Conservation (phyloP, 2,329 filamentous ascomycete species). For the Monosporascus cannonballus region DNA sequence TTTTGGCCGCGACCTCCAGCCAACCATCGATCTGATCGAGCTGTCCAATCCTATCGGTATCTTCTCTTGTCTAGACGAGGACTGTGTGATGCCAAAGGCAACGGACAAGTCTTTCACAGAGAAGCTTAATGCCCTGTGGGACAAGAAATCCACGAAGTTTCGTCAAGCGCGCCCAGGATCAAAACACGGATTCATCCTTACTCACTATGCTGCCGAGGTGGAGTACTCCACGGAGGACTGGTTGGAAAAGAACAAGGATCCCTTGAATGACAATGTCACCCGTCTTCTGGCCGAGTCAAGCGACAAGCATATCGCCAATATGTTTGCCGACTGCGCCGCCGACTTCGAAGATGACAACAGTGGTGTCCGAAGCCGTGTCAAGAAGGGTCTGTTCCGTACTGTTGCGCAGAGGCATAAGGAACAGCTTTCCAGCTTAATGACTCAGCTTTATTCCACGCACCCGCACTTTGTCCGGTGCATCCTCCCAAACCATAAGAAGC, state of each 20-base stretch:
- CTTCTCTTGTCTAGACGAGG: conserved; percentile 96
- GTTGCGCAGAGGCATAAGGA: conserved; percentile 97
- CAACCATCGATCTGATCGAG: conserved; percentile 96
- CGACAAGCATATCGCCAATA: conserved; percentile 73
- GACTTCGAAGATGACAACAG: conserved; percentile 70
- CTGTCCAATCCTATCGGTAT: conserved; percentile 95
- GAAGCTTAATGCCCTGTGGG: conserved; percentile 94
- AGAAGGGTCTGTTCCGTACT: conserved; percentile 94
- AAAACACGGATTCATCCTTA: conserved; percentile 83
- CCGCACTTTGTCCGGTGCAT: conserved; percentile 98
- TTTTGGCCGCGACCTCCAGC: conserved; percentile 93
- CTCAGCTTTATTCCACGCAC: conserved; percentile 88
- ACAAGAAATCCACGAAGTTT: conserved; percentile 93
- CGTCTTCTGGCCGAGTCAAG: conserved; percentile 76
- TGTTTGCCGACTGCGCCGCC: conserved; percentile 85
- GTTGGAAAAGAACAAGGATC: conserved; percentile 99
- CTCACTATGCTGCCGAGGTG: conserved; percentile 95
- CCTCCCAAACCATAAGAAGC: conserved; percentile 95
- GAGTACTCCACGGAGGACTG: conserved; percentile 94
- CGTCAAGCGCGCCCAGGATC: conserved; percentile 71
- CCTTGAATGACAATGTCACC: conserved; percentile 94
- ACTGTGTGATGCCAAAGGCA: conserved; percentile 98
- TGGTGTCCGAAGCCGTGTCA: conserved; percentile 71
- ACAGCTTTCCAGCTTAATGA: conserved; percentile 94
- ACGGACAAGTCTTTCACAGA: conserved; percentile 97